A percentile compares a stretch with the other conserved stretches of the same genome.
Evolutionary conservation across 352 stramenopile species (phyloP).

Genomic region (Aphanomyces cochlioides): DNA sequence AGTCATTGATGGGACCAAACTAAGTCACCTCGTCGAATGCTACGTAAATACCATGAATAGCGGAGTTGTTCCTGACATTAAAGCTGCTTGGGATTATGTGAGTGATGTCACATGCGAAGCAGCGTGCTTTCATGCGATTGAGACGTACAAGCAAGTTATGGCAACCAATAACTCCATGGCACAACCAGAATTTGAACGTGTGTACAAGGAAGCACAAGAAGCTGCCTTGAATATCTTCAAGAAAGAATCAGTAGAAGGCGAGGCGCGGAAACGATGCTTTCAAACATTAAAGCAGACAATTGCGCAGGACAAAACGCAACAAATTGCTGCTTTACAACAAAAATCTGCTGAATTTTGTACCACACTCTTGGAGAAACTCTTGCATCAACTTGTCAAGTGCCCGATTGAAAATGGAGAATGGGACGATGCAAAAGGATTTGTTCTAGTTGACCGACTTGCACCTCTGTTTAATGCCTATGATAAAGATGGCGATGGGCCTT

Average conservation of each 20-base stretch:
- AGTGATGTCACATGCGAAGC: slow-evolving; percentile 70
- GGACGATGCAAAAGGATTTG: slow-evolving; percentile 29
- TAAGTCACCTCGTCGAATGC: slow-evolving; percentile 56
- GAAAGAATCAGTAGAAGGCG: slow-evolving; percentile 59
- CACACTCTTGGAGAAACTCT: slow-evolving; percentile 42
- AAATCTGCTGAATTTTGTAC: slow-evolving; percentile 55
- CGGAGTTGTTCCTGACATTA: slow-evolving; percentile 72
- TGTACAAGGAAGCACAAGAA: slow-evolving; percentile 73
- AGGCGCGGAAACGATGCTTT: slow-evolving; percentile 55
- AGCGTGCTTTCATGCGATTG: slow-evolving; percentile 48
- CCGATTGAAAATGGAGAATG: slow-evolving; percentile 45
- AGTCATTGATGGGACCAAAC: slow-evolving; percentile 53
- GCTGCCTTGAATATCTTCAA: slow-evolving; percentile 65
- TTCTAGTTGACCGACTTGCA: neutral
- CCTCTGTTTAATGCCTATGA: slow-evolving; percentile 55
- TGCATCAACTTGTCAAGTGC: slow-evolving; percentile 39
- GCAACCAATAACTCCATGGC: slow-evolving; percentile 36
- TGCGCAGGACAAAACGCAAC: slow-evolving; percentile 46
- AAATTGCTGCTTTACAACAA: slow-evolving; percentile 57
- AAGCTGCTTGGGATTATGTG: slow-evolving; percentile 79
- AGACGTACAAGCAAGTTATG: slow-evolving; percentile 58
- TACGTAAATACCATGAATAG: slow-evolving; percentile 80
- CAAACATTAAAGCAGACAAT: slow-evolving; percentile 75
- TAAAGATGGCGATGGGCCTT: slow-evolving; percentile 48
- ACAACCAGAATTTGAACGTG: slow-evolving; percentile 65